Base-by-base conservation (phyloP, 1,139 yeast species). In the Chernovozyma sophiae-reginae region DNA sequence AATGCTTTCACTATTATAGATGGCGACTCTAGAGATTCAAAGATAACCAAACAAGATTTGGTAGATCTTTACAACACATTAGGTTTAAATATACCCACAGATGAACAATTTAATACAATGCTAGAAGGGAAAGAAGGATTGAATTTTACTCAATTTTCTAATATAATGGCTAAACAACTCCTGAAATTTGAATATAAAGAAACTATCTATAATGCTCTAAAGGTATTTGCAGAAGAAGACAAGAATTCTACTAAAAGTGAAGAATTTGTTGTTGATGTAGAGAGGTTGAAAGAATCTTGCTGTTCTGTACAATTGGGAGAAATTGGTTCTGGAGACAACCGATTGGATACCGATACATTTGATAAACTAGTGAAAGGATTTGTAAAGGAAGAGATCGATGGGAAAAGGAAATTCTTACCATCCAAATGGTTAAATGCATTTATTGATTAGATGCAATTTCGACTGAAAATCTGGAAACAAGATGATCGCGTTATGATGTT, bases 11-110 rank as follows among this genome's bases (percentile, higher is more conserved):
- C 75, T 11, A 58, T 87, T 47, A 77, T 90, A n/a, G 97, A 90
- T 52, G 86, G 86, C 27, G 94, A 89, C 25, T 62, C 72, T 43
- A 80, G 86, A 27, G 92, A 87, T 49, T 87, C 92, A 1, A 53
- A 60, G 8, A 78, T 90, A 33, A 67, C 83, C 1, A 56, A 63
- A 19, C 64, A 63, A 2, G 96, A 90, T 54, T 53, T 90, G 43
- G 62, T 64, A 30, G 71, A 73, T 28, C 66, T 85, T 41, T 72
- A 81, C 47, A 65, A 72, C 22, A 51, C 79, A 61, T 36, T 71
- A 63, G 62, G 87, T 1, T 40, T 65, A 30, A 52, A 53, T 58
- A 51, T 60, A 3, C 77, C 79, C 2, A 41, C 58, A 10, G 62
- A 68, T 12, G 58, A 58, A 0, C 74, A 77, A 51, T 50, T 84